Evolutionary conservation across 2,329 filamentous ascomycete species (phyloP), one percentile per base, ranked within the genome.

Genomic region (Lachnellula cervina): DNA sequence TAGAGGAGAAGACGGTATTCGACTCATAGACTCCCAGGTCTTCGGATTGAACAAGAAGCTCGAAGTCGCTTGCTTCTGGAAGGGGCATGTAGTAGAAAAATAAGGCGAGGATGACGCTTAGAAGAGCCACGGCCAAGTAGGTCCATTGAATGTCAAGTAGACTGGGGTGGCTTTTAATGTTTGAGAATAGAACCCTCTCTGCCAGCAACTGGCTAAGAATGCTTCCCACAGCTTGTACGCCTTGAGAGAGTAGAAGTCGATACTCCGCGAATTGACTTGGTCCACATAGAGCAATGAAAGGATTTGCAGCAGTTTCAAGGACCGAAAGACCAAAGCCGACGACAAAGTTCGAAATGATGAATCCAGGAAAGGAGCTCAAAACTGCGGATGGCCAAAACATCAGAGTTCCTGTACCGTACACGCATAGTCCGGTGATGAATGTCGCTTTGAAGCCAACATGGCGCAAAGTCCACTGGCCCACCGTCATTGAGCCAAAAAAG

Each of bases 321-420:
- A 90, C 83, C 1, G 84, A 84, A 1, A 94, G 76, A 1, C 88
- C 89, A 59, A 87, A 88, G 0, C 88, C 89, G 52, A 91, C 87
- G 28, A 93, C 84, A 64, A 93, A 83, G 61, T 78, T 84, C 63
- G 80, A 84, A 49, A 88, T 81, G 71, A 90, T 84, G 71, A 93
- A 94, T 2, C 90, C 90, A 16, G 84, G 81, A 62, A 89, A 94
- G 2, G 87, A 89, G 45, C 80, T 79, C 57, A 90, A 80, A 9
- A 92, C 82, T 7, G 86, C 87, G 1, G 86, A 87, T 0, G 89
- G 89, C 89, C 89, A 94, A 73, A 93, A 92, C 73, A 91, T 90
- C 60, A 93, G 82, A n/a, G 88, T 89, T 1, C 87, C 87, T 5
- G 83, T 77, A 1, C 86, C 87, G 68, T 92, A 93, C 52, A 93